These are phyloP conservation scores for Calvatia gigantea DNA, from an alignment of 768 basidiomycete genomes.

Conservation along the genomic window DNA sequence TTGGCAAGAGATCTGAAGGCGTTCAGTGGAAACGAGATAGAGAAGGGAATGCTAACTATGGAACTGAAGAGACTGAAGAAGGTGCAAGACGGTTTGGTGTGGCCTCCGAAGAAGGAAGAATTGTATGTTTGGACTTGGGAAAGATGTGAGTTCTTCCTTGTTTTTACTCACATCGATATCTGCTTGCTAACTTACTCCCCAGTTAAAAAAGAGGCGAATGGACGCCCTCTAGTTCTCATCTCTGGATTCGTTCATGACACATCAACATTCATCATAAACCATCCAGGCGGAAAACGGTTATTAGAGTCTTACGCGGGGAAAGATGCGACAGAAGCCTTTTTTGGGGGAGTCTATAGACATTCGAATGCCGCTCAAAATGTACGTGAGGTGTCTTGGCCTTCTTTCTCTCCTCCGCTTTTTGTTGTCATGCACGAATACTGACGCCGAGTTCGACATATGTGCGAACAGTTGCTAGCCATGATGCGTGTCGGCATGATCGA, in stretches of 20 bases:
- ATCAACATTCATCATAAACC: constrained; percentile 65
- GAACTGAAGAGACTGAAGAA: constrained; percentile 69
- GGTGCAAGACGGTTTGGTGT: constrained; percentile 57
- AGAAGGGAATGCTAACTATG: constrained; percentile 81
- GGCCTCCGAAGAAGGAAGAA: constrained; percentile 55
- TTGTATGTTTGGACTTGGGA: constrained; percentile 84
- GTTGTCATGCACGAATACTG: background rate
- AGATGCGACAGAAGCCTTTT: constrained; percentile 83
- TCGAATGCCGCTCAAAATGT: constrained; percentile 82
- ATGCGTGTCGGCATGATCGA: constrained; percentile 27
- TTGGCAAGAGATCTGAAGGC: constrained; percentile 78
- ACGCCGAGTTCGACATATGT: background rate
- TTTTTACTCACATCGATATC: background rate
- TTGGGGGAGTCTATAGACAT: constrained; percentile 80
- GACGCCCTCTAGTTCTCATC: constrained; percentile 64
- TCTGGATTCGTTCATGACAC: constrained; percentile 89
- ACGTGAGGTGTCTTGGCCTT: constrained; percentile 20
- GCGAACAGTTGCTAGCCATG: constrained; percentile 58
- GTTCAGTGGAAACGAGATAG: constrained; percentile 88
- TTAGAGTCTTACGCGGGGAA: constrained; percentile 65
- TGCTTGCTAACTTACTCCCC: background rate
- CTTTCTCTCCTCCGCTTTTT: background rate
- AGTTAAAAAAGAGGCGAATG: constrained; percentile 69
- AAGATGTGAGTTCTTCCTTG: constrained; percentile 50
- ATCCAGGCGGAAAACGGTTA: constrained; percentile 73